Base-by-base conservation (phyloP, 2,329 filamentous ascomycete genomes). In the Fusarium sp. region DNA sequence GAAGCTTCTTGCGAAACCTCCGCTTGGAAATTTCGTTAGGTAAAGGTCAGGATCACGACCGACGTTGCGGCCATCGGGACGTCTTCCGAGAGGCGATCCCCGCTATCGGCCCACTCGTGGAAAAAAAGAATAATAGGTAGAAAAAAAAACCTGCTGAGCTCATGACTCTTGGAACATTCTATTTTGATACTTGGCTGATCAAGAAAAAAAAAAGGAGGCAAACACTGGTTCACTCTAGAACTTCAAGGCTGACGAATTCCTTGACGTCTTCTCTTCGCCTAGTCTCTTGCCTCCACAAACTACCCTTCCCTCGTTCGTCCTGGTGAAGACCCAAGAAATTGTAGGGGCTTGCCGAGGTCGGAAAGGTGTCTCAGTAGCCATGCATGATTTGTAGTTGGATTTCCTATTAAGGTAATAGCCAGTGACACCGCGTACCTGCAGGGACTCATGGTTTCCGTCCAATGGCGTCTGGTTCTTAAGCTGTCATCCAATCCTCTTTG, bases 81-180 rank as follows among this genome's bases (percentile, higher is more conserved):
- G 35, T 32, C 48, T 62, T 70, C 72, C 72, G 72, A 56, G 61
- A 66, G 62, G 66, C 66, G 73, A 50, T 62, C 20, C 41, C 41
- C 72, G 66, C 63, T 8, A 27, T 37, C 41, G 68, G 35, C 59
- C 68, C 66, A 75, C 72, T 41, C n/a, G 16, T 30, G n/a, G n/a
- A 52, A 65, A 73, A 62, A 45, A 61, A 37, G 1, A 37, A 18
- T 25, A 27, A 20, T 20, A 20, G 20, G 20, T 20, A 20, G 20
- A 62, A 27, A 61, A 18, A 25, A 52, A 52, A 62, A 39, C 57
- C 63, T 70, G 68, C 72, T 63, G 66, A 67, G 67, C 72, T 64
- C 72, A 73, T 74, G 72, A 74, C 72, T 74, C 72, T 73, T 59
- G 27, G 41, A 34, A 41, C 27, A 34, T 74, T 74, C 72, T 72